Conservation (phyloP, 805 yeast species). For the Alloascoidea hylecoeti region DNA sequence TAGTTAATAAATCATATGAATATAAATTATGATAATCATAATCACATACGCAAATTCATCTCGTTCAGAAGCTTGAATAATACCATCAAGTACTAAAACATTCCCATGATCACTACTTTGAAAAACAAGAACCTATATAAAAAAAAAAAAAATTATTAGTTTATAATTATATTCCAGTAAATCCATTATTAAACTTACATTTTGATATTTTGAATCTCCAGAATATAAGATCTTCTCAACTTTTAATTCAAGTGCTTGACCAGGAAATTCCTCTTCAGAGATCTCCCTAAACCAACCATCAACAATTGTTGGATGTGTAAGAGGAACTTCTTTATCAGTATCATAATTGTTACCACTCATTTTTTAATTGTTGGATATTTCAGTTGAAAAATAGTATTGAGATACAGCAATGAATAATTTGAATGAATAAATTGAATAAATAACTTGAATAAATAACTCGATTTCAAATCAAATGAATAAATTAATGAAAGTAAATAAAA, state of each 20-base stretch:
- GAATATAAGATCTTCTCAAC: slow-evolving; percentile 55
- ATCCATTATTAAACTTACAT: too few relatives aligned
- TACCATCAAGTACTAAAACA: slow-evolving; percentile 81
- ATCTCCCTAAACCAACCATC: slow-evolving; percentile 79
- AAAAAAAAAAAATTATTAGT: neutral
- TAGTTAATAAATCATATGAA: neutral
- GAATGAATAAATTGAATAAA: too few relatives aligned
- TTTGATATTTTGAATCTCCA: slow-evolving; percentile 62
- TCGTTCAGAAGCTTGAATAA: slow-evolving; percentile 80
- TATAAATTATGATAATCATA: neutral
- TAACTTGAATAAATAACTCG: too few relatives aligned
- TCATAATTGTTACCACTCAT: too few relatives aligned
- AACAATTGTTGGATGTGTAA: slow-evolving; percentile 17
- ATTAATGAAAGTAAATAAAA: too few relatives aligned
- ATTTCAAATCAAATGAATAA: too few relatives aligned
- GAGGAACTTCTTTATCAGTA: neutral
- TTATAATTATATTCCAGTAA: too few relatives aligned
- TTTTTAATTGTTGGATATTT: too few relatives aligned
- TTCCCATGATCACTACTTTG: slow-evolving; percentile 68
- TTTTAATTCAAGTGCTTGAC: slow-evolving; percentile 65
- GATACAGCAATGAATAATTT: too few relatives aligned
- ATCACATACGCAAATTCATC: slow-evolving; percentile 60
- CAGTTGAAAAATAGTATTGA: too few relatives aligned
- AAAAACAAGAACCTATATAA: slow-evolving; percentile 36
- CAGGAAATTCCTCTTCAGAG: slow-evolving; percentile 64